Base-by-base conservation (phyloP, 2,329 filamentous ascomycete species). In the Fusarium sp. region DNA sequence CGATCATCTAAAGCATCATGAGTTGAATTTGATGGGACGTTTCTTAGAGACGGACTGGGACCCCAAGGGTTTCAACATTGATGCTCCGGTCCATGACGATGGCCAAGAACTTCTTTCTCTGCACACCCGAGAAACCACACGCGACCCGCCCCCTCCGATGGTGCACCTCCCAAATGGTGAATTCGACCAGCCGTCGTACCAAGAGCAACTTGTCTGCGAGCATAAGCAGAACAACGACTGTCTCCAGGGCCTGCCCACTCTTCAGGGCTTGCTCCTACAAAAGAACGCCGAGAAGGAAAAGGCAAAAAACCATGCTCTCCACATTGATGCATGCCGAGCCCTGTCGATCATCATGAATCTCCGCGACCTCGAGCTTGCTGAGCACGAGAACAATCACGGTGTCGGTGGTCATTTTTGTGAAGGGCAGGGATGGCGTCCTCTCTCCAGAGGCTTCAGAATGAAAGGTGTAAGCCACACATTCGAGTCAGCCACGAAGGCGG, bases 31-130 rank as follows among this genome's bases (percentile, higher is more conserved):
- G 1, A 45, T 81, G 41, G 36, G 60, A 2, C 38, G 17, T 0
- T 73, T 82, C 5, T 81, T 53, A 13, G 49, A 79, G n/a, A 67
- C 75, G 3, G 46, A 73, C 1, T 81, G 80, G 79, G 41, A 76
- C 3, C 58, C 36, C 0, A 35, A 15, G 0, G 62, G 20, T 0
- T 81, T 80, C 71, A 83, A 83, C 53, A 3, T 36, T 4, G 78
- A 81, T 20, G 81, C 81, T 1, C 80, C 80, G 0, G 27, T 82
- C 4, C 52, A 70, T 35, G 22, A 39, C 5, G 38, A 60, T 11
- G 76, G 72, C 2, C 42, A 42, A 3, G 58, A 36, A 9, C 29
- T 82, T 5, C 59, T 81, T 11, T 65, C 38, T 1, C 65, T 81
- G 10, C 49, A 64, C 14, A 69, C 77, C 1, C 70, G 54, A 0